These are phyloP conservation scores for Backusella australiensis DNA, from an alignment of 192 early-diverging fungal species.

Conservation along the genomic window DNA sequence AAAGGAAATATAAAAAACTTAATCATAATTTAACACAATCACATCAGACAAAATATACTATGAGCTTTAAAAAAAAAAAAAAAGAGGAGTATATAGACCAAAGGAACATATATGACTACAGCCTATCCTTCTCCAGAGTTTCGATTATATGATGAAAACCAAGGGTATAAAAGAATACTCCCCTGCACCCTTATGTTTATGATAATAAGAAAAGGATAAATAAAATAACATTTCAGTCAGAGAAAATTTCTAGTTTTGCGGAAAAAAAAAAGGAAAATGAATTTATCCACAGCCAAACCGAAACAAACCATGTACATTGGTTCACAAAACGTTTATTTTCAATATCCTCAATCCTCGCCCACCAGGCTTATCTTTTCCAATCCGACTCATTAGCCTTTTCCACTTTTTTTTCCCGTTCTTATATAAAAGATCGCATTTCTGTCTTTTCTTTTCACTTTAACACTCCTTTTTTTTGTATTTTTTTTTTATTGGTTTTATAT, in stretches of 20 bases:
- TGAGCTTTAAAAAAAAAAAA: background rate
- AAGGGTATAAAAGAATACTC: background rate
- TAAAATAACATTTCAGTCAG: background rate
- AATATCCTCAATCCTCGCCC: background rate
- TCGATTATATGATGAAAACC: background rate
- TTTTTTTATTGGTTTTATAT: background rate
- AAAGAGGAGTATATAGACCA: background rate
- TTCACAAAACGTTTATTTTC: constrained; percentile 7
- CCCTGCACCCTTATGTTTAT: background rate
- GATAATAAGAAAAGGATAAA: background rate
- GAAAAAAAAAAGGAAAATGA: background rate
- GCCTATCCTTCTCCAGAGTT: background rate
- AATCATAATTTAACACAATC: background rate
- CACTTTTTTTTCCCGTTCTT: constrained; percentile 1
- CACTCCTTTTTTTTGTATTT: background rate
- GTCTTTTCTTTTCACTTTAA: background rate
- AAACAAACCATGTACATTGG: constrained; percentile 14
- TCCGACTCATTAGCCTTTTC: background rate
- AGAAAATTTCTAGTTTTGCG: background rate
- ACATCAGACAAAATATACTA: background rate
- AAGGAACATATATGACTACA: background rate
- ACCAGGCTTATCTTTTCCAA: constrained; percentile 8
- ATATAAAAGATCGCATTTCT: background rate
- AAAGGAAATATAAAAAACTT: background rate
- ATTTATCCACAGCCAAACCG: constrained; percentile 9